Evolutionary conservation across 75 land plant genomes (phyloP).

Genomic region (Sequoia sempervirens): DNA sequence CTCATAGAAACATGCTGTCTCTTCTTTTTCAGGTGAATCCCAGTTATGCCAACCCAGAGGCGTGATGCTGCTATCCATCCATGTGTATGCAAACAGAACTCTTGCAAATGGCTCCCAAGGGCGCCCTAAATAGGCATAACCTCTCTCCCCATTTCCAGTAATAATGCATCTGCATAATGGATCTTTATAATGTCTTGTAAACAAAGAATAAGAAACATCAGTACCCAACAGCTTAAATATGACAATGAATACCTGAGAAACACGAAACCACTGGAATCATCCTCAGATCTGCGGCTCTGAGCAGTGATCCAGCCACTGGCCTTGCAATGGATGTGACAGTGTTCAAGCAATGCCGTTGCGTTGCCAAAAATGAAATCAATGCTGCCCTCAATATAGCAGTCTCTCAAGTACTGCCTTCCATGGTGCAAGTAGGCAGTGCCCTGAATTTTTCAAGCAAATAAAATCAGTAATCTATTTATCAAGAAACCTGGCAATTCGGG

Average conservation of each 20-base stretch:
- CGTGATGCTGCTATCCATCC: constrained; percentile 28
- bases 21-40: constrained; percentile 17
- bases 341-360: constrained; percentile 28
- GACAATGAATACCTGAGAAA: constrained; percentile 16
- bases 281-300: constrained; percentile 12
- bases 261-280: constrained; percentile 18
- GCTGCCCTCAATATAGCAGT: constrained; percentile 28
- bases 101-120: constrained; percentile 30
- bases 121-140: constrained; percentile 23
- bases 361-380: constrained; percentile 26
- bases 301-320: constrained; percentile 22
- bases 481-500: neutral
- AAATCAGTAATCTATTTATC: neutral
- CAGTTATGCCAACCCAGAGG: constrained; percentile 31
- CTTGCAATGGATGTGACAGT: constrained; percentile 32
- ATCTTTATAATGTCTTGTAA: neutral
- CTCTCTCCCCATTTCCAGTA: constrained; percentile 14
- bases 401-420: constrained; percentile 24
- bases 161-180: constrained; percentile 17
- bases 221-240: neutral
- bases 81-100: constrained; percentile 25
- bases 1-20: constrained; percentile 21
- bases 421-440: constrained; percentile 24
- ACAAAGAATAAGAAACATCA: too few relatives aligned
- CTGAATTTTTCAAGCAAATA: neutral